Evolutionary conservation across 2,329 filamentous ascomycete genomes (phyloP).

Genomic region (Ophiosphaerella korrae): DNA sequence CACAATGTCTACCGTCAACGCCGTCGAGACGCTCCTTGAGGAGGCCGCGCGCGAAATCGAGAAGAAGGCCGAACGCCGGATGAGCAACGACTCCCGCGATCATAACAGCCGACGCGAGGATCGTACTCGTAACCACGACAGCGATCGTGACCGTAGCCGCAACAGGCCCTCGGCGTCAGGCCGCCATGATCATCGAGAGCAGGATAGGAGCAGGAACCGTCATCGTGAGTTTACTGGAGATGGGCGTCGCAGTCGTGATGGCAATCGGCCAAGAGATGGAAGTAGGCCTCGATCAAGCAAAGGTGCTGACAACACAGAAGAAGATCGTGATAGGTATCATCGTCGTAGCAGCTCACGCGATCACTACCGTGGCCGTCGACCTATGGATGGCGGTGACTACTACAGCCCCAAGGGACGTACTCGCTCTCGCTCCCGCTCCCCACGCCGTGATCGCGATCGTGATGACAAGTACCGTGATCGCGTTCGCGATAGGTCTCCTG

Average conservation of each 20-base stretch:
- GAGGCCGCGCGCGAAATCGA: slow-evolving; percentile 46
- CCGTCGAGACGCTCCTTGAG: slow-evolving; percentile 91
- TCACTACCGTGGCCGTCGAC: slow-evolving; percentile 30
- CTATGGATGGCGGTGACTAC: slow-evolving; percentile 45
- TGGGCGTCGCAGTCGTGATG: slow-evolving; percentile 40
- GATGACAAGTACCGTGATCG: slow-evolving; percentile 52
- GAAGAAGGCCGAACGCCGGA: slow-evolving; percentile 19
- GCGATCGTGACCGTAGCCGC: slow-evolving; percentile 42
- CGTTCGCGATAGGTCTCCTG: slow-evolving; percentile 61
- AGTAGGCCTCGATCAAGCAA: slow-evolving; percentile 39
- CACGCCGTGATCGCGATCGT: slow-evolving; percentile 44
- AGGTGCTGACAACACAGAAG: slow-evolving; percentile 45
- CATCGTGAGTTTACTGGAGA: slow-evolving; percentile 39
- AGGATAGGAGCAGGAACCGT: slow-evolving; percentile 33
- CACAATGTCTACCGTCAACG: slow-evolving; percentile 56
- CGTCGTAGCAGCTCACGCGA: slow-evolving; percentile 35
- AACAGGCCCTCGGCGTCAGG: slow-evolving; percentile 17
- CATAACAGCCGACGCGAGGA: slow-evolving; percentile 32
- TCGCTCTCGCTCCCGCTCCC: slow-evolving; percentile 47
- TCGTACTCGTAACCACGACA: slow-evolving; percentile 35
- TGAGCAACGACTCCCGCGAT: slow-evolving; percentile 37
- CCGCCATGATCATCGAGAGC: slow-evolving; percentile 19
- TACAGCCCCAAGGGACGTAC: slow-evolving; percentile 46
- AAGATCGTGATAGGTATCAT: slow-evolving; percentile 42
- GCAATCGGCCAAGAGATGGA: slow-evolving; percentile 36